Conservation (phyloP, 306 rosid species). For the Citrullus amarus region DNA sequence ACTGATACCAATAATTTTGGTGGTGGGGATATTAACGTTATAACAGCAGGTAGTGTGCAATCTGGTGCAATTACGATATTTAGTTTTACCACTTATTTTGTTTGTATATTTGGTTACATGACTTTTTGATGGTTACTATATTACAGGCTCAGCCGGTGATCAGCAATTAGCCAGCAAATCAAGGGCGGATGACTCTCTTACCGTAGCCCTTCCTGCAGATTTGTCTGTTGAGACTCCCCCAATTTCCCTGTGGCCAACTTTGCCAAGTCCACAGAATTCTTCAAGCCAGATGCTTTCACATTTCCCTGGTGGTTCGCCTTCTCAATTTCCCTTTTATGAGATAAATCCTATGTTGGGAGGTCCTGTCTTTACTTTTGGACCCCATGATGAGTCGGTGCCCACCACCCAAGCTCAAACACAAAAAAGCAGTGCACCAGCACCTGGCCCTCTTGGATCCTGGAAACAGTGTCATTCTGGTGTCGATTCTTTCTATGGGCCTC, state of each 20-base stretch:
- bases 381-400: constrained; percentile 68
- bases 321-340: constrained; percentile 88
- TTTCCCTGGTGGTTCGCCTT: constrained; percentile 65
- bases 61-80: neutral
- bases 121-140: neutral
- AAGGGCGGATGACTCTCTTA: constrained; percentile 71
- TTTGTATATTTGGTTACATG: neutral
- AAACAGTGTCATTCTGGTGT: constrained; percentile 89
- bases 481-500: constrained; percentile 91
- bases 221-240: constrained; percentile 81
- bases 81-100: neutral
- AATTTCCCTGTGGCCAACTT: constrained; percentile 73
- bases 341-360: constrained; percentile 94
- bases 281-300: constrained; percentile 78
- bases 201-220: constrained; percentile 87
- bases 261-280: constrained; percentile 58
- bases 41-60: constrained; percentile 35
- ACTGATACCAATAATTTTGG: constrained; percentile 49
- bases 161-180: constrained; percentile 50
- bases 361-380: constrained; percentile 81
- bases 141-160: constrained; percentile 47
- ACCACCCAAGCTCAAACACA: constrained; percentile 56
- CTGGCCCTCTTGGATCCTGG: constrained; percentile 70
- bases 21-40: constrained; percentile 41
- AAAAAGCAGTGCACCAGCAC: constrained; percentile 38